phyloP scores from a whole-genome alignment of 768 basidiomycete genomes.

The Termitomyces sp. region DNA sequence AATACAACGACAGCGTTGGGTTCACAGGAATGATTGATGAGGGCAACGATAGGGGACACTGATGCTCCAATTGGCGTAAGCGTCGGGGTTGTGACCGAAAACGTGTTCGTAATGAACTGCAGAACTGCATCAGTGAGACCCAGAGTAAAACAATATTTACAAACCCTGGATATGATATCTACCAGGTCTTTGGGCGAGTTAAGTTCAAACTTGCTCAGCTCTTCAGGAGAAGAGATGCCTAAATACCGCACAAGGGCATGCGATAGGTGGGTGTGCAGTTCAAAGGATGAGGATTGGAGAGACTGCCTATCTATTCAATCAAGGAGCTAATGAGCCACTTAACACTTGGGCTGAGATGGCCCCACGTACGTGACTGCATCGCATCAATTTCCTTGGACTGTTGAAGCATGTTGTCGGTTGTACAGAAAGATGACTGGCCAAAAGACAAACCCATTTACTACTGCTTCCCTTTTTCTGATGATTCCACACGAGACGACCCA shows the following conservation, averaged over 20 bases:
- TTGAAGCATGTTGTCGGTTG: neutral
- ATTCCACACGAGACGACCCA: constrained; percentile 71
- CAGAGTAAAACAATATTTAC: constrained; percentile 14
- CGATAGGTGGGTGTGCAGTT: constrained; percentile 64
- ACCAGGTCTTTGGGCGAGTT: constrained; percentile 57
- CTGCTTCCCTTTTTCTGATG: constrained; percentile 47
- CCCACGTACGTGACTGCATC: constrained; percentile 65
- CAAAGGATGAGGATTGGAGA: constrained; percentile 40
- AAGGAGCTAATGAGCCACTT: neutral
- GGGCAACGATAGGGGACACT: constrained; percentile 73
- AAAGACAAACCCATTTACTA: constrained; percentile 50
- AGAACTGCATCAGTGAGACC: neutral
- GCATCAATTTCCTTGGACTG: constrained; percentile 60
- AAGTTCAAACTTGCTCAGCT: constrained; percentile 54
- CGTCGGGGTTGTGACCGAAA: constrained; percentile 75
- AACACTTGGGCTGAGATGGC: neutral
- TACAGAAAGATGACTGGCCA: neutral
- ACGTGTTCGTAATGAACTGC: constrained; percentile 92
- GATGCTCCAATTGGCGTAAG: constrained; percentile 79
- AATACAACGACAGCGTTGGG: constrained; percentile 93
- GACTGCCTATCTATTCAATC: constrained; percentile 45
- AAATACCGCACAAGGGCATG: constrained; percentile 73
- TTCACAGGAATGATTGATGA: constrained; percentile 85
- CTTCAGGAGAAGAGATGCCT: constrained; percentile 49
- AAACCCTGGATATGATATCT: constrained; percentile 65